Evolutionary conservation across 2,329 filamentous ascomycete genomes (phyloP), one percentile per base, ranked within the genome.

Genomic region (Coniochaeta pulveracea): DNA sequence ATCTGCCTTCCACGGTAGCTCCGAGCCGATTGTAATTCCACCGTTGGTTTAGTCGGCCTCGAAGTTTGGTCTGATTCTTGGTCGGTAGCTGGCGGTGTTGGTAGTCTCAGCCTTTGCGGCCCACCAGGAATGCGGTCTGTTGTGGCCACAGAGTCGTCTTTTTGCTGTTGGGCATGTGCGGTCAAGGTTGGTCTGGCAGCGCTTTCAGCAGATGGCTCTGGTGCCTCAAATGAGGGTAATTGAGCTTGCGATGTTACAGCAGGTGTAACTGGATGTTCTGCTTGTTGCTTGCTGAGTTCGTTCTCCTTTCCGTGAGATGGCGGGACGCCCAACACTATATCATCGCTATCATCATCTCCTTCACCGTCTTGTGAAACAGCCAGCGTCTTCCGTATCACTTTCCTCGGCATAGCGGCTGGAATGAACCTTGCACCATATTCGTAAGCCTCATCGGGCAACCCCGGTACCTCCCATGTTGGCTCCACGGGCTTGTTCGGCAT

Each of bases 381-480:
- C 6, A 38, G 36, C 4, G 30, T 40, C 11, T 41, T 46, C 11
- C 35, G 40, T 10, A 37, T 19, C 6, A 43, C 26, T 9, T 33
- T 39, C n/a, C 30, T 27, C 8, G 34, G 31, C 8, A 19, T 30
- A 7, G 26, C 30, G 10, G 32, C 10, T 10, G 33, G 19, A 14
- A 28, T 23, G 19, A 32, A 8, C 28, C 17, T 16, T 10, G 24
- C 24, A 11, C 25, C 35, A 5, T 42, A 39, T 17, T 36, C 33
- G 18, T 47, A 40, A 3, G 39, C 41, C 3, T 44, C 34, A n/a
- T 32, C 39, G 6, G 48, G 47, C 6, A 61, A 40, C 5, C 55
- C 54, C 2, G 61, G 60, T 1, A 46, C 46, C 17, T 48, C 48
- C 61, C 61, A 64, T 1, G 47, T 40, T 4, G 60, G 53, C 33